Evolutionary conservation across 2,329 filamentous ascomycete species (phyloP), one percentile per base, ranked within the genome.

Genomic region (Pseudogymnoascus sp.): DNA sequence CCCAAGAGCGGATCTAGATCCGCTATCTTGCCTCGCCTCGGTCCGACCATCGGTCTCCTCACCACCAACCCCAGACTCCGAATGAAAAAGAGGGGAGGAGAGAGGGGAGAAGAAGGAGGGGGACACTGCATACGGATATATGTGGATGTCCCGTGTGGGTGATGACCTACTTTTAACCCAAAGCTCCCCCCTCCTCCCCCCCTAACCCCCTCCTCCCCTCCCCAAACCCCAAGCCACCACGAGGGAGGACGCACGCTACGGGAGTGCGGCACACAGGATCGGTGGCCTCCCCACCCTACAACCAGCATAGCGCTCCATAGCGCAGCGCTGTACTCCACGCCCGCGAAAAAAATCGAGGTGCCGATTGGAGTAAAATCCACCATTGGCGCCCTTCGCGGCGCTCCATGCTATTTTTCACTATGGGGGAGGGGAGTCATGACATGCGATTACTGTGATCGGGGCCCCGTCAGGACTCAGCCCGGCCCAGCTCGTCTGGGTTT

Each of bases 221-320:
- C 23, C 25, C 25, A 18, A 53, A 56, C 11, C n/a, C 46, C 46
- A 34, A 56, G 28, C 25, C 46, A 16, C 25, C 46, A 56, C 9
- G 46, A 53, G 43, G 43, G 23, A n/a, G 14, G 14, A 16, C 7
- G 43, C 43, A 49, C 46, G 25, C 46, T 56, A 56, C 46, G 25
- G 46, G 46, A 56, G 46, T 56, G 28, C 46, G 46, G 46, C 46
- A 56, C 46, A 56, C 25, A 56, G 25, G n/a, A 56, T 34, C n/a
- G 5, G n/a, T 12, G 34, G 25, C 46, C 18, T 18, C 46, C 9
- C 46, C 46, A 53, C 46, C 3, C 23, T 53, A 1, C 25, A 31
- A 53, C 46, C 8, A 53, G 46, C 46, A 53, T 53, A 34, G 46
- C 46, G 46, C 46, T 31, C 14, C 25, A 12, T 31, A 34, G 46